Evolutionary conservation across 768 basidiomycete species (phyloP).

Genomic region (Tulasnella sp.): DNA sequence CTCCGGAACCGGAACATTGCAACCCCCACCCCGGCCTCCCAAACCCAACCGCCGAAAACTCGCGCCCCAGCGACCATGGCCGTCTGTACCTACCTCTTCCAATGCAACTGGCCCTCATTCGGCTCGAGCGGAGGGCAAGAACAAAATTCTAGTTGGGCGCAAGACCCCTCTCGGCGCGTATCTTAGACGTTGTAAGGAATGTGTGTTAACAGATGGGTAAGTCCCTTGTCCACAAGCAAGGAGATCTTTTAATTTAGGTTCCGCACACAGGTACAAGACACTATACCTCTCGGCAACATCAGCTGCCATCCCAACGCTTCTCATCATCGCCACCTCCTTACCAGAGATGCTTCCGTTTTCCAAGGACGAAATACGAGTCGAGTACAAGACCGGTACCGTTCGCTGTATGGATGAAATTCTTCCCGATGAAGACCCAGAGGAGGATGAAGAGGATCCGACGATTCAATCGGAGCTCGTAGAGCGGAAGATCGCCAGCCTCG

Average conservation of each 20-base stretch:
- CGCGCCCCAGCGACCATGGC: slow-evolving; percentile 68
- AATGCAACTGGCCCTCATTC: slow-evolving; percentile 79
- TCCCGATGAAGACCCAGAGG: slow-evolving; percentile 63
- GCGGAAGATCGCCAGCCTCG: background rate
- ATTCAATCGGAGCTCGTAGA: background rate
- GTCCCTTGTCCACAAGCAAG: slow-evolving; percentile 32
- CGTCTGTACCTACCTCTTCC: slow-evolving; percentile 68
- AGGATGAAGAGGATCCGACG: slow-evolving; percentile 27
- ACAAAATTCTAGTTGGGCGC: slow-evolving; percentile 73
- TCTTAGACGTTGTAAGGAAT: slow-evolving; percentile 69
- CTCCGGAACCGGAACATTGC: background rate
- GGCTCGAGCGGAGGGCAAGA: slow-evolving; percentile 74
- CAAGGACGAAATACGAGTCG: slow-evolving; percentile 56
- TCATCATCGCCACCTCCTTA: slow-evolving; percentile 65
- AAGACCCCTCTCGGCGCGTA: slow-evolving; percentile 70
- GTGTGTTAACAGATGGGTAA: slow-evolving; percentile 69
- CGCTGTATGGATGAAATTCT: slow-evolving; percentile 80
- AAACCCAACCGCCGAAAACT: slow-evolving; percentile 55
- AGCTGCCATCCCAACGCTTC: slow-evolving; percentile 79
- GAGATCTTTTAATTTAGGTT: background rate
- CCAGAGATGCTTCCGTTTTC: slow-evolving; percentile 68
- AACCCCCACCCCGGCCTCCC: slow-evolving; percentile 29
- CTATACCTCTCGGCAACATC: slow-evolving; percentile 79
- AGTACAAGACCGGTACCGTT: slow-evolving; percentile 64
- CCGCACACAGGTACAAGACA: slow-evolving; percentile 57